Evolutionary conservation across 2,329 filamentous ascomycete species (phyloP).

Genomic region (Bipolaris cookei): DNA sequence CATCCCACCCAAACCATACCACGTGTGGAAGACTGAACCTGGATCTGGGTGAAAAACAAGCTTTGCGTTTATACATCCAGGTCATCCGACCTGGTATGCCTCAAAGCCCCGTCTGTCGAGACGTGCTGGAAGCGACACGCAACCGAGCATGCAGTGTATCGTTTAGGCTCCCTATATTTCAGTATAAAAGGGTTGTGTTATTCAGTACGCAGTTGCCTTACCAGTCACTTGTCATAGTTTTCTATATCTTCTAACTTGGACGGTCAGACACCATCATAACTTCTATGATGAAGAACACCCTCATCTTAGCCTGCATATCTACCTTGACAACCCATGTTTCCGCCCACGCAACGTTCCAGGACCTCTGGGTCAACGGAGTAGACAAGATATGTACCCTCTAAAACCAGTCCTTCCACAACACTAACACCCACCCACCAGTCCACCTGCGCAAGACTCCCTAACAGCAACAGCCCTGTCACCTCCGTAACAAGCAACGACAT

Average conservation of each 20-base stretch:
- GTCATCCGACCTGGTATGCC: constrained; percentile 13
- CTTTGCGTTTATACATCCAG: constrained; percentile 12
- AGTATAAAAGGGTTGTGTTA: constrained; percentile 6
- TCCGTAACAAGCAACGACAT: constrained; percentile 61
- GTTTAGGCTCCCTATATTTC: neutral
- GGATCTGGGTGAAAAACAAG: constrained; percentile 13
- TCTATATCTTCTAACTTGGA: neutral
- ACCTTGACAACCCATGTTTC: constrained; percentile 40
- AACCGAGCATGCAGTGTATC: neutral
- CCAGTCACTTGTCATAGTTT: neutral
- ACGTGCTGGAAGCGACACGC: neutral
- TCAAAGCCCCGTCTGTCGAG: neutral
- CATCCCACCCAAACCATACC: constrained; percentile 8
- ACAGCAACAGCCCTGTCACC: constrained; percentile 49
- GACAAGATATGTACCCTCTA: constrained; percentile 30
- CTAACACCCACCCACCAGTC: constrained; percentile 22
- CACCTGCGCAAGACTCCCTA: constrained; percentile 37
- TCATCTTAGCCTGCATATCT: constrained; percentile 19
- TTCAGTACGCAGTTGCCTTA: neutral
- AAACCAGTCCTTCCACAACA: neutral
- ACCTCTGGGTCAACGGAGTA: constrained; percentile 43
- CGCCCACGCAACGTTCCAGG: constrained; percentile 40
- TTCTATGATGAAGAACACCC: constrained; percentile 7
- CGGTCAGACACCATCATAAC: neutral
- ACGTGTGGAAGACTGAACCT: constrained; percentile 4